These are phyloP conservation scores for Colletotrichum sp. DNA, from an alignment of 2,329 filamentous ascomycete genomes.

Conservation along the genomic window DNA sequence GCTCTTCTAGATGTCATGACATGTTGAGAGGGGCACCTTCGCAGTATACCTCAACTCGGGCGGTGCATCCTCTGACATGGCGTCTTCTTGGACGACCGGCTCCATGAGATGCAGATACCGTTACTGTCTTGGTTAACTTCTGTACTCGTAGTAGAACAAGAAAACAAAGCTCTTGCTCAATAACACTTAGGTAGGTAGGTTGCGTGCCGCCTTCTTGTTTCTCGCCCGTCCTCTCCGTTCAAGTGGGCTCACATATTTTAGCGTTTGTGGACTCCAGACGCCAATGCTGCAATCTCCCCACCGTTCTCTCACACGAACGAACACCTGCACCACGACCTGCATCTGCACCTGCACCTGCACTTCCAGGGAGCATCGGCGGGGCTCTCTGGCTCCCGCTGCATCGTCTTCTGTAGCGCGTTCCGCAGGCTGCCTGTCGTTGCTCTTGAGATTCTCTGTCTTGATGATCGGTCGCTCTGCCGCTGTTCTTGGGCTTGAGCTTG, in stretches of 20 bases:
- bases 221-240: neutral
- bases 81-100: neutral
- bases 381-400: neutral
- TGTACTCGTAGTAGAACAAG: too few species aligned
- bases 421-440: neutral
- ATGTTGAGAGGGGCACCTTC: neutral
- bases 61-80: too few species aligned
- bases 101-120: neutral
- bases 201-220: neutral
- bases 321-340: neutral
- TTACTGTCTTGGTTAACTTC: neutral
- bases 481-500: too few species aligned
- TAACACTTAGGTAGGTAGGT: too few species aligned
- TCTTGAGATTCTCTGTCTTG: neutral
- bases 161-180: too few species aligned
- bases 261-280: neutral
- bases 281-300: constrained; percentile 3
- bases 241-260: neutral
- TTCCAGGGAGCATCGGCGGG: neutral
- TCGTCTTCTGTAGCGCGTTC: neutral
- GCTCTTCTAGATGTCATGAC: neutral
- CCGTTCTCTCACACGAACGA: constrained; percentile 8
- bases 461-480: too few species aligned
- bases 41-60: too few species aligned
- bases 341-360: neutral